These are phyloP conservation scores for Globisporangium radiosum DNA, from an alignment of 352 stramenopile species.

Conservation along the genomic window DNA sequence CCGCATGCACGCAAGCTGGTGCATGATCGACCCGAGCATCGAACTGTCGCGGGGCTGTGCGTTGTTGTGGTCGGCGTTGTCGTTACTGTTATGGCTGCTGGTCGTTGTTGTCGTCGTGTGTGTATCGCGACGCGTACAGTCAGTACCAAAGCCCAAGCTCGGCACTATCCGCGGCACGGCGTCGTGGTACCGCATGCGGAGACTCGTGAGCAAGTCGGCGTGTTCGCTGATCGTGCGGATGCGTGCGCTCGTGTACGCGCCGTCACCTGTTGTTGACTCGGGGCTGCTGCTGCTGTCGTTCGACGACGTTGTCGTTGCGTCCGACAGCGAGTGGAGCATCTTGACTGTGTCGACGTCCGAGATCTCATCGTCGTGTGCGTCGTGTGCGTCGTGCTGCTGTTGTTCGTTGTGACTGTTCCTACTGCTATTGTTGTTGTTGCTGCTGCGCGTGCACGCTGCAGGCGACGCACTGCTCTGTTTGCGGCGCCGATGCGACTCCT, in stretches of 20 bases:
- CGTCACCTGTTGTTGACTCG: not conserved
- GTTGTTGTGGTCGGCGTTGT: not conserved
- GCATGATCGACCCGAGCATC: conserved; percentile 12
- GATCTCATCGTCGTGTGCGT: conserved; percentile 1
- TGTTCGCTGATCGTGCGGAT: conserved; percentile 17
- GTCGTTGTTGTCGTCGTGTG: not conserved
- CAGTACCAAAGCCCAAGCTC: no score
- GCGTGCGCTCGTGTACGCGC: not conserved
- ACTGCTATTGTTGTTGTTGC: not conserved
- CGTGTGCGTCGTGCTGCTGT: not conserved
- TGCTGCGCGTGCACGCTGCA: not conserved
- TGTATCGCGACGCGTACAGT: not conserved
- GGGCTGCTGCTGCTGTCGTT: conserved; percentile 10
- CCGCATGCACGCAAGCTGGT: conserved; percentile 17
- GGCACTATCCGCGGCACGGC: conserved; percentile 6
- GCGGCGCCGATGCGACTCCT: conserved; percentile 9
- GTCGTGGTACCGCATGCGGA: conserved; percentile 13
- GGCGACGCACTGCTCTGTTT: conserved; percentile 1
- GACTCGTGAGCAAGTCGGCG: conserved; percentile 11
- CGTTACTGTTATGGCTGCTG: no score
- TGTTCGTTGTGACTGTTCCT: not conserved
- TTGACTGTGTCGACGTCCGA: conserved; percentile 7
- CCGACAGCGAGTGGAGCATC: conserved; percentile 48
- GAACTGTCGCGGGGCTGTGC: conserved; percentile 2
- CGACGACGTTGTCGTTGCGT: conserved; percentile 39